phyloP scores from a whole-genome alignment of 2,329 filamentous ascomycete species.

The Thelonectria olida region DNA sequence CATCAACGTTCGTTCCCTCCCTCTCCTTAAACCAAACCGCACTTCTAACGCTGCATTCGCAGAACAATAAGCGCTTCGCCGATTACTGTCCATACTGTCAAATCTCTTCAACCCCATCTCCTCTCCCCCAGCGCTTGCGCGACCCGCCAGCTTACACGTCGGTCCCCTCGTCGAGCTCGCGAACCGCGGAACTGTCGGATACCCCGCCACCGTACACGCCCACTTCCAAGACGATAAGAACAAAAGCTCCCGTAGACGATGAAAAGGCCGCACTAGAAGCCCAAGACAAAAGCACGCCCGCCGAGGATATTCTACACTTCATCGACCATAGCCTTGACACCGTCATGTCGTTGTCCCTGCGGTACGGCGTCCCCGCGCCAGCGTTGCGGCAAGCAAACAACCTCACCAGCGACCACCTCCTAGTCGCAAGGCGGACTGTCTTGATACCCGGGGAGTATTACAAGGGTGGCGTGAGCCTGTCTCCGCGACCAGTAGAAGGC shows the following conservation, averaged over 20 bases:
- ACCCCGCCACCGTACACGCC: slow-evolving; percentile 54
- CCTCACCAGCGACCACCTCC: slow-evolving; percentile 75
- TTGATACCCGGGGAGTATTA: slow-evolving; percentile 78
- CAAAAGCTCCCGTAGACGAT: slow-evolving; percentile 15
- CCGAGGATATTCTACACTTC: slow-evolving; percentile 79
- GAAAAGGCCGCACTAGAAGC: slow-evolving; percentile 38
- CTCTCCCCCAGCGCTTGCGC: slow-evolving; percentile 68
- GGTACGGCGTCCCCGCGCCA: slow-evolving; percentile 73
- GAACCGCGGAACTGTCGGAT: slow-evolving; percentile 33
- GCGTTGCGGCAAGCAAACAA: slow-evolving; percentile 74
- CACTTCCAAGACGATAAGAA: slow-evolving; percentile 15
- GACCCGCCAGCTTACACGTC: slow-evolving; percentile 73
- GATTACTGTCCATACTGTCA: slow-evolving; percentile 80
- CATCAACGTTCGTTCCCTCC: slow-evolving; percentile 61
- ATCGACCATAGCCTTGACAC: slow-evolving; percentile 75
- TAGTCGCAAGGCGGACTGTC: slow-evolving; percentile 74
- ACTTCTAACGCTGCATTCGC: slow-evolving; percentile 9
- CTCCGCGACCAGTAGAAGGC: slow-evolving; percentile 75
- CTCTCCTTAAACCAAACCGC: background rate
- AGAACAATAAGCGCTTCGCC: slow-evolving; percentile 74
- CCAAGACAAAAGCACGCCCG: slow-evolving; percentile 46
- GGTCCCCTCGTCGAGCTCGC: slow-evolving; percentile 41
- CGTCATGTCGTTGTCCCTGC: slow-evolving; percentile 73
- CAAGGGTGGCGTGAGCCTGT: slow-evolving; percentile 72
- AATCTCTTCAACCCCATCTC: slow-evolving; percentile 67